Conservation (phyloP, 352 stramenopile genomes). For the Globisporangium emineosum region DNA sequence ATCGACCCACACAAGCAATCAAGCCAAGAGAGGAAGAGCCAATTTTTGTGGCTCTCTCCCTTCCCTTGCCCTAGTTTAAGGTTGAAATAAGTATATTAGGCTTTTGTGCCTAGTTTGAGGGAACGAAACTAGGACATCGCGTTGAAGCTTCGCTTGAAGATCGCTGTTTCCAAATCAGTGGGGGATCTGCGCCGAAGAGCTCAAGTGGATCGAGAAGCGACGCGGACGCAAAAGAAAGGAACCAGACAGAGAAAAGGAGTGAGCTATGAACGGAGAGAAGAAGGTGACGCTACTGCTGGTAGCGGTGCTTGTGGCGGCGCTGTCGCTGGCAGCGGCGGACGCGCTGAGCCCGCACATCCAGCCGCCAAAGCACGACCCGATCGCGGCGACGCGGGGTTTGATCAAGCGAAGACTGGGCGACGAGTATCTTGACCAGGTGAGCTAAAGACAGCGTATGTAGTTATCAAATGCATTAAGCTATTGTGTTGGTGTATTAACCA, state of each 20-base stretch:
- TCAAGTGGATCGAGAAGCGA: not conserved
- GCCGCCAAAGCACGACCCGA: slow-evolving; percentile 38
- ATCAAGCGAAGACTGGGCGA: slow-evolving; percentile 52
- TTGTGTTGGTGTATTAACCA: not conserved
- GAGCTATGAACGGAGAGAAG: slow-evolving; percentile 1
- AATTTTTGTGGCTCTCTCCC: not conserved
- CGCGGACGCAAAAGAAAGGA: not conserved
- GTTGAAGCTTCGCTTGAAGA: slow-evolving; percentile 18
- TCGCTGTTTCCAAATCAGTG: slow-evolving; percentile 3
- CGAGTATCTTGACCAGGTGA: slow-evolving; percentile 64
- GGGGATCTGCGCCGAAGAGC: slow-evolving; percentile 9
- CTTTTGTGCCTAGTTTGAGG: not conserved
- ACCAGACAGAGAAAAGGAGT: not conserved
- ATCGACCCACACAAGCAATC: not conserved
- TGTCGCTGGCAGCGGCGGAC: not conserved
- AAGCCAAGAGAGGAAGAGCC: not conserved
- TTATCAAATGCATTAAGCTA: not conserved
- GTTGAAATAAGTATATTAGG: slow-evolving; percentile 3
- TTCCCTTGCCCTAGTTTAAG: slow-evolving; percentile 1
- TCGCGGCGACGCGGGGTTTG: slow-evolving; percentile 47
- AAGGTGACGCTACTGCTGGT: slow-evolving; percentile 6
- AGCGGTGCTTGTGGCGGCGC: slow-evolving; percentile 6
- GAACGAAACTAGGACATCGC: slow-evolving; percentile 1
- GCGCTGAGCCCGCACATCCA: slow-evolving; percentile 23
- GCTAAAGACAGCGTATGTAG: not conserved